These are phyloP conservation scores for Suillus occidentalis DNA, from an alignment of 768 basidiomycete species.

Conservation along the genomic window DNA sequence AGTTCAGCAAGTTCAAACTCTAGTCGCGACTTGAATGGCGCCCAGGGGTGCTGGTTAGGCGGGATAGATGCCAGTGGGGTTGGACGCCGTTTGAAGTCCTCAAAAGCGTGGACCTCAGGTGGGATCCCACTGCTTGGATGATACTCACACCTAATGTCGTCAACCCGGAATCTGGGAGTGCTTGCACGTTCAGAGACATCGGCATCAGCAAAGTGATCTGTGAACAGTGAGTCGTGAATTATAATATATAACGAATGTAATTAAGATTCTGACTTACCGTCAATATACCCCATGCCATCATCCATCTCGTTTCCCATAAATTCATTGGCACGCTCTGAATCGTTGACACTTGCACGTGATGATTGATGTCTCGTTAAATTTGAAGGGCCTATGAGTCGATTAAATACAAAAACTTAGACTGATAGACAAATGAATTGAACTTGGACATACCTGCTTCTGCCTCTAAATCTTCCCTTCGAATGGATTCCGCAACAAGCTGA, in stretches of 20 bases:
- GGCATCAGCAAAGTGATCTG: background rate
- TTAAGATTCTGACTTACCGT: background rate
- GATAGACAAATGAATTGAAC: background rate
- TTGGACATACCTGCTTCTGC: background rate
- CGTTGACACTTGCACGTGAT: background rate
- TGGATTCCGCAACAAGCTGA: background rate
- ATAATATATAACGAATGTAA: background rate
- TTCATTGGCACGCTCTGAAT: background rate
- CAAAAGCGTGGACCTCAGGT: slow-evolving; percentile 14
- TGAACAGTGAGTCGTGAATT: background rate
- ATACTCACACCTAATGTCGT: slow-evolving; percentile 25
- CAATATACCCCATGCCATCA: background rate
- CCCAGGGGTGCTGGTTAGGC: slow-evolving; percentile 28
- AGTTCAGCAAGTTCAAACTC: slow-evolving; percentile 35
- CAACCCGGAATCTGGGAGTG: background rate
- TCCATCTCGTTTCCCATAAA: background rate
- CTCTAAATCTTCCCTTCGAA: background rate
- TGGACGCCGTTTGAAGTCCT: slow-evolving; percentile 13
- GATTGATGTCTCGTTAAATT: background rate
- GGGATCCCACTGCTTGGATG: slow-evolving; percentile 23
- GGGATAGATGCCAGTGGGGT: background rate
- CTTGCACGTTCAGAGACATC: background rate
- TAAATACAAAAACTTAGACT: background rate
- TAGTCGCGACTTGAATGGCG: slow-evolving; percentile 25
- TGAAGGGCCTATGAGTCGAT: background rate